Base-by-base conservation (phyloP, 2,329 filamentous ascomycete species). In the Magnaporthiopsis rhizophila region DNA sequence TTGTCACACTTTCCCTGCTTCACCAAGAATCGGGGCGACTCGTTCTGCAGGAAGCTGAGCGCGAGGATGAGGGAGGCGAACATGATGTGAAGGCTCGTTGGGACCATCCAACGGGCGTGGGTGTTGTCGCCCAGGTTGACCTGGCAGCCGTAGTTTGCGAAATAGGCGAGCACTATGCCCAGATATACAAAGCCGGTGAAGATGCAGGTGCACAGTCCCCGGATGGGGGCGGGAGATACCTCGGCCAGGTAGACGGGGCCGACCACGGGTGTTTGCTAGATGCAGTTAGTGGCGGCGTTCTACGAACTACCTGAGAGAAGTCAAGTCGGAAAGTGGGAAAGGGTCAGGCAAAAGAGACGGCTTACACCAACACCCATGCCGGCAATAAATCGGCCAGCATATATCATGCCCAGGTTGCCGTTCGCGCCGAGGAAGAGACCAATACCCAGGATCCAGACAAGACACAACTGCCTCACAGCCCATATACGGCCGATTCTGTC, bases 131-230 rank as follows among this genome's bases (percentile, higher is more conserved):
- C 72, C 36, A 85, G 76, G 70, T 84, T 76, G 32, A 84, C 63
- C 65, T 79, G 72, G 60, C 75, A 77, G 65, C 86, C 86, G 71
- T 86, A 88, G 73, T 86, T 89, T 64, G 88, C 84, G 69, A 91
- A 92, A 76, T 92, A 93, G 12, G 87, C 88, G 24, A 92, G 79
- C 70, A 92, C 88, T 66, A 92, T 90, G 28, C 89, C 89, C 62
- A 90, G 74, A 71, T 92, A 92, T 15, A 92, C 89, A 60, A 88
- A 80, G 1, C 86, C 86, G 0, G 86, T 84, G 71, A 89, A 89
- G 32, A 86, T 81, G 69, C 85, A 87, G 1, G 89, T 90, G 71
- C 88, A 91, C 24, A 92, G 83, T 68, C 90, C 89, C 65, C 89
- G 84, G 65, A 90, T 79, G 0, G 86, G 82, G 3, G 86, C 83